Conservation (phyloP, 2,329 filamentous ascomycete species). For the Acephala macrosclerotiorum region DNA sequence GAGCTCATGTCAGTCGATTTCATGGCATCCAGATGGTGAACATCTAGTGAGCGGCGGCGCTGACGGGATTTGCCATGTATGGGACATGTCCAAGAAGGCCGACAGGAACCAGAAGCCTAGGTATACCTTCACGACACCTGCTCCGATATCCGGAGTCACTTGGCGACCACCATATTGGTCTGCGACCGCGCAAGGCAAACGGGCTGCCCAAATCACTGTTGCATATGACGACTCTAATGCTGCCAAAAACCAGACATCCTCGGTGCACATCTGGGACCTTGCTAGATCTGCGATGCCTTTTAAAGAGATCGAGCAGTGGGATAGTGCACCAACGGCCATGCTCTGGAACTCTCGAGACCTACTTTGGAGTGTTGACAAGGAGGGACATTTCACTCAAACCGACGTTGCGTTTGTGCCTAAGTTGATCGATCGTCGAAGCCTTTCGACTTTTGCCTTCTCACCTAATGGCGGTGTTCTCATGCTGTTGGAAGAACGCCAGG, state of each 20-base stretch:
- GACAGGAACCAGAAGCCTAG: slow-evolving; percentile 71
- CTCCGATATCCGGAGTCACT: slow-evolving; percentile 63
- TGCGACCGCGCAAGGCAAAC: slow-evolving; percentile 64
- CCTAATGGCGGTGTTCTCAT: slow-evolving; percentile 65
- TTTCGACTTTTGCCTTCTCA: slow-evolving; percentile 68
- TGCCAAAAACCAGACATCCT: slow-evolving; percentile 61
- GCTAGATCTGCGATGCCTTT: slow-evolving; percentile 71
- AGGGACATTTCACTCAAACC: slow-evolving; percentile 69
- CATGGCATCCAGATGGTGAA: slow-evolving; percentile 74
- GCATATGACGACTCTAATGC: slow-evolving; percentile 65
- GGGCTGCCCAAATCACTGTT: slow-evolving; percentile 68
- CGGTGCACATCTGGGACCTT: slow-evolving; percentile 74
- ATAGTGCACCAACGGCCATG: slow-evolving; percentile 62
- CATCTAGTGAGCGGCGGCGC: slow-evolving; percentile 69
- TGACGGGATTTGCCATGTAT: slow-evolving; percentile 69
- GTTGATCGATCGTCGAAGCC: slow-evolving; percentile 66
- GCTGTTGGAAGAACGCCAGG: slow-evolving; percentile 65
- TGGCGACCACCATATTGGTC: slow-evolving; percentile 73
- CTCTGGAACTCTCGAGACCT: slow-evolving; percentile 71
- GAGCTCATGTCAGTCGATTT: slow-evolving; percentile 64
- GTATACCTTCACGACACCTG: slow-evolving; percentile 66
- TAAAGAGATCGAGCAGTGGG: slow-evolving; percentile 69
- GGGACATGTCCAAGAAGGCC: slow-evolving; percentile 66
- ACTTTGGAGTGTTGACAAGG: slow-evolving; percentile 70
- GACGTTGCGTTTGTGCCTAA: slow-evolving; percentile 70